Conservation (phyloP, 805 yeast genomes). For the Lipomyces orientalis region DNA sequence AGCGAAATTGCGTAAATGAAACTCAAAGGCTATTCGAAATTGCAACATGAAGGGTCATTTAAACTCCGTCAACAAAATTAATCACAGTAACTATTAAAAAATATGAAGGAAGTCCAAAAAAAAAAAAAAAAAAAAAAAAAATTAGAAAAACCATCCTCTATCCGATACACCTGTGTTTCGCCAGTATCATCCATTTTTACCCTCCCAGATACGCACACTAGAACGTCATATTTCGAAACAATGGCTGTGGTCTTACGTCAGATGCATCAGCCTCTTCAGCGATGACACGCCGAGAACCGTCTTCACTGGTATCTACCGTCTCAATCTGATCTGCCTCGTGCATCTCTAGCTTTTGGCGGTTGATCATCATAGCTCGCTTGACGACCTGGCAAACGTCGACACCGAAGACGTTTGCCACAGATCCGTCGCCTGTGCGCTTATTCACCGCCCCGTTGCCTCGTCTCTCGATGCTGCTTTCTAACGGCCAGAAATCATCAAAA, state of each 20-base stretch:
- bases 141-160: conserved; percentile 4
- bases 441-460: conserved; percentile 14
- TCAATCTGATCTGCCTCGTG: neutral
- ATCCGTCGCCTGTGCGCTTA: conserved; percentile 29
- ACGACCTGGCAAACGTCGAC: conserved; percentile 61
- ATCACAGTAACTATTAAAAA: neutral
- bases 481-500: conserved; percentile 39
- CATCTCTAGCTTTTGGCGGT: conserved; percentile 21
- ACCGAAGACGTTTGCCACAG: conserved; percentile 59
- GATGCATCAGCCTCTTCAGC: neutral
- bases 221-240: conserved; percentile 31
- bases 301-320: neutral
- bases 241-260: conserved; percentile 14
- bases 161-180: conserved; percentile 3
- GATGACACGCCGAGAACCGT: conserved; percentile 2
- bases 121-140: conserved; percentile 1
- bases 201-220: neutral
- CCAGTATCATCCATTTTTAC: neutral
- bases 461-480: conserved; percentile 29
- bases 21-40: neutral
- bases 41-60: neutral
- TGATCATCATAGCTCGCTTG: conserved; percentile 47
- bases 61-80: conserved; percentile 8
- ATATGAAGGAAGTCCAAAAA: neutral
- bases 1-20: neutral